A percentile compares a stretch with the other conserved stretches of the same genome.
phyloP scores from a whole-genome alignment of 192 early-diverging fungal species.

The Coemansia sp. region DNA sequence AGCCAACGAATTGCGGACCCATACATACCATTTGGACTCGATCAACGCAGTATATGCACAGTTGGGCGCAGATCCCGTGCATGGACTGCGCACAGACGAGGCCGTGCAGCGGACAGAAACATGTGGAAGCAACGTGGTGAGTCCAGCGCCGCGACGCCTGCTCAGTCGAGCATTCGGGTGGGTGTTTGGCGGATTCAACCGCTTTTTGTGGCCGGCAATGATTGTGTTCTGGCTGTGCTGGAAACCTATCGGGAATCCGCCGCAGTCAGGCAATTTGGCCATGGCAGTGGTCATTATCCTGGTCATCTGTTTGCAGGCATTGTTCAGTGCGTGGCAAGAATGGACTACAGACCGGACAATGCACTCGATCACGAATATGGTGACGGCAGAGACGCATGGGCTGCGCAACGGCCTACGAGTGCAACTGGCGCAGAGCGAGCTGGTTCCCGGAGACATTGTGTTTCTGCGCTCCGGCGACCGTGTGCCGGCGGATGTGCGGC shows the following conservation, averaged over 20 bases:
- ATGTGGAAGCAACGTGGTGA: constrained; percentile 27
- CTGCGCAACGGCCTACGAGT: constrained; percentile 64
- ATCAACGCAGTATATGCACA: constrained; percentile 20
- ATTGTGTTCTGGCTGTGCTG: constrained; percentile 68
- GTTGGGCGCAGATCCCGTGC: constrained; percentile 20
- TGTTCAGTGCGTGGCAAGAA: constrained; percentile 70
- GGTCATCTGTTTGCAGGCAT: constrained; percentile 67
- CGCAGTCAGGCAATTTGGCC: constrained; percentile 59
- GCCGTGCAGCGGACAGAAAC: constrained; percentile 10
- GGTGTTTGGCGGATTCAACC: constrained; percentile 72
- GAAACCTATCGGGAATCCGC: constrained; percentile 61
- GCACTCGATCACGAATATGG: constrained; percentile 71
- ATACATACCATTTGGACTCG: constrained; percentile 23
- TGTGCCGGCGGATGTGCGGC: constrained; percentile 75
- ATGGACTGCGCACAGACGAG: constrained; percentile 24
- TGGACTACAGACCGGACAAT: constrained; percentile 67
- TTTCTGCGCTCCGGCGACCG: constrained; percentile 64
- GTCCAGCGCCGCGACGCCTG: constrained; percentile 7
- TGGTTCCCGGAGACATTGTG: constrained; percentile 80
- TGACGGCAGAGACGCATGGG: constrained; percentile 64
- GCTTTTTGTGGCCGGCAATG: constrained; percentile 66
- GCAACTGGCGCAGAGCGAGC: constrained; percentile 55
- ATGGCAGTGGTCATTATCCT: constrained; percentile 62
- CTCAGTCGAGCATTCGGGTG: constrained; percentile 22
- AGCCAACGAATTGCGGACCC: constrained; percentile 26